Percentiles rank a stretch among this genome's conserved stretches.
phyloP scores from a whole-genome alignment of 805 yeast genomes.

The Clavispora fructus region DNA sequence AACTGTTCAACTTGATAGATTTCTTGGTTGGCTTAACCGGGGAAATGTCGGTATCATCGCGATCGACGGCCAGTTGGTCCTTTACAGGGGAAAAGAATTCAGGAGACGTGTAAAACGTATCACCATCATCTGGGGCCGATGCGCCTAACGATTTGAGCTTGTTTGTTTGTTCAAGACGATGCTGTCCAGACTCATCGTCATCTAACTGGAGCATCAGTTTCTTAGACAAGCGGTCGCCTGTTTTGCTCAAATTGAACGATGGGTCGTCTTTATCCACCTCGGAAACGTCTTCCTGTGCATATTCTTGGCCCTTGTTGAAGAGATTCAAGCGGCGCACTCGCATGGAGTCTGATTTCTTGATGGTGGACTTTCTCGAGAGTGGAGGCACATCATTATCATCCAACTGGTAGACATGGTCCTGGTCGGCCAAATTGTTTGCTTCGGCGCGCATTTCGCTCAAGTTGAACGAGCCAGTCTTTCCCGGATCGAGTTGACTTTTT shows the following conservation, averaged over 20 bases:
- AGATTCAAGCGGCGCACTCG: conserved; percentile 36
- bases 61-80: background rate
- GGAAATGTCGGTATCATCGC: background rate
- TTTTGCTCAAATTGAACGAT: conserved; percentile 13
- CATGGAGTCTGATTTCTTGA: conserved; percentile 37
- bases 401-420: conserved; percentile 28
- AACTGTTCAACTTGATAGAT: conserved; percentile 12
- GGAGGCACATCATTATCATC: conserved; percentile 23
- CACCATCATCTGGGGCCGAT: background rate
- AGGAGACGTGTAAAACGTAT: background rate
- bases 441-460: background rate
- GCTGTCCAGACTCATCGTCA: background rate
- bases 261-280: conserved; percentile 7
- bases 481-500: background rate
- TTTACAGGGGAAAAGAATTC: conserved; percentile 1
- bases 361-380: conserved; percentile 34
- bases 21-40: background rate
- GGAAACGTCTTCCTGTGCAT: background rate
- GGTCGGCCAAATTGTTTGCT: conserved; percentile 12
- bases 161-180: background rate
- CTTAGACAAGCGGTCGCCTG: background rate
- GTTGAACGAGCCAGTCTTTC: background rate
- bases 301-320: conserved; percentile 19
- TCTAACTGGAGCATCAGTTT: conserved; percentile 1
- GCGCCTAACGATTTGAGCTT: conserved; percentile 1